Evolutionary conservation across 257 asterid genomes (phyloP), one percentile per base, ranked within the genome.

Genomic region (Haberlea rhodopensis): DNA sequence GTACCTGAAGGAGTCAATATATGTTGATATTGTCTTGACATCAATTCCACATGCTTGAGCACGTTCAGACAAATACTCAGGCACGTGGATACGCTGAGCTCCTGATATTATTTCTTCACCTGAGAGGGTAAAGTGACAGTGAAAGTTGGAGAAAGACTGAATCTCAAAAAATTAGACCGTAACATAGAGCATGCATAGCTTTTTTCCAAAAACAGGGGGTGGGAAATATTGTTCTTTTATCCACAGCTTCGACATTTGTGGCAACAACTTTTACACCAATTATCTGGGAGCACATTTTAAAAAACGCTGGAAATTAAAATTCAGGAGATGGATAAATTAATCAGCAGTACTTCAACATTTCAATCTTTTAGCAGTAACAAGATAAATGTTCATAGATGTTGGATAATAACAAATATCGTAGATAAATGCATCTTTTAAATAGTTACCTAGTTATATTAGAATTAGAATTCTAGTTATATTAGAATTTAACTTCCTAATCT

Each of bases 61-160:
- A 49, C 90, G 96, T 76, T 79, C 79, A 3, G 72, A 61, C 81
- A 89, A 74, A 7, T 79, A 69, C 66, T 87, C 91, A 6, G 96
- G 81, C 40, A 79, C 80, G 20, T 91, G 98, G 46, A 85, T 69
- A 78, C 96, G 96, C 72, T 91, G 98, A 74, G 95, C 97, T 63
- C 98, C 97, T 15, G 98, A 91, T 28, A 91, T 87, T 53, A 91
- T 91, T 73, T 91, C 97, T 77, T 91, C 98, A 24, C 98, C 98
- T 89, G 52, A 70, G 19, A 43, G 49, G 40, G 6, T 43, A 43
- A 43, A 43, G 15, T 25, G 57, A 67, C 32, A 37, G 53, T 11
- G 0, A 65, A 58, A 55, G 66, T 6, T 2, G 49, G 55, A 27
- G 20, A 28, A 65, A 45, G 28, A 19, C 9, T 46, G 37, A 49